phyloP scores from a whole-genome alignment of 2,329 filamentous ascomycete species.

The Claviceps citrina region DNA sequence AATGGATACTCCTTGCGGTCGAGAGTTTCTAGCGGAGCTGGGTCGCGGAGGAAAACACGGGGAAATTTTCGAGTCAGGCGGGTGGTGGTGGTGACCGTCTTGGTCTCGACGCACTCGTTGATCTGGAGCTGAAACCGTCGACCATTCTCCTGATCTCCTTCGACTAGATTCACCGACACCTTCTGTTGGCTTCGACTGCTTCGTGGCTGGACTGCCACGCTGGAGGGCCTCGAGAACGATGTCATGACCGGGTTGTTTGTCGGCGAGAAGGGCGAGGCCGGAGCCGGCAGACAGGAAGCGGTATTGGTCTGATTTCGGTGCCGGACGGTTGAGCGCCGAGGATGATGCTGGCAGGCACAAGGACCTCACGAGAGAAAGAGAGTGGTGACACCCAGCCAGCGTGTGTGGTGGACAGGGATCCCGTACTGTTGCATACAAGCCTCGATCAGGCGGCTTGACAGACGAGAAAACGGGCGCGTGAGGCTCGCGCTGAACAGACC shows the following conservation, averaged over 20 bases:
- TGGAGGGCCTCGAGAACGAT: constrained; percentile 18
- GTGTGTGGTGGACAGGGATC: background rate
- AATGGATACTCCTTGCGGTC: constrained; percentile 85
- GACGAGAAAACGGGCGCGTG: constrained; percentile 6
- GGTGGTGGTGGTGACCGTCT: constrained; percentile 76
- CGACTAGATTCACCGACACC: constrained; percentile 33
- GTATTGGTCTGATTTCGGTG: constrained; percentile 1
- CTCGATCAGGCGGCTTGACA: background rate
- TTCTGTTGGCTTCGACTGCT: constrained; percentile 22
- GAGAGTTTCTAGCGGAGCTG: constrained; percentile 53
- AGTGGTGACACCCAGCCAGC: background rate
- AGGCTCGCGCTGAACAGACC: constrained; percentile 7
- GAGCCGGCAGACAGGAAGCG: constrained; percentile 6
- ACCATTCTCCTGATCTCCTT: constrained; percentile 20
- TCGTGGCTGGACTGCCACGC: constrained; percentile 23
- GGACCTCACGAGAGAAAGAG: background rate
- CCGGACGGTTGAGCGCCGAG: constrained; percentile 3
- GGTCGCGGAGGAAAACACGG: constrained; percentile 63
- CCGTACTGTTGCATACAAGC: background rate
- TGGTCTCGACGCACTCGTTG: constrained; percentile 51
- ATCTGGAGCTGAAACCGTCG: constrained; percentile 39
- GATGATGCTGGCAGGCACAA: background rate
- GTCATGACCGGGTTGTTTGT: constrained; percentile 18
- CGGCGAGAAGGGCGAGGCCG: constrained; percentile 4
- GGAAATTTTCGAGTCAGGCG: constrained; percentile 76